Conservation (phyloP, 768 basidiomycete species). For the Tremella yokohamensis region DNA sequence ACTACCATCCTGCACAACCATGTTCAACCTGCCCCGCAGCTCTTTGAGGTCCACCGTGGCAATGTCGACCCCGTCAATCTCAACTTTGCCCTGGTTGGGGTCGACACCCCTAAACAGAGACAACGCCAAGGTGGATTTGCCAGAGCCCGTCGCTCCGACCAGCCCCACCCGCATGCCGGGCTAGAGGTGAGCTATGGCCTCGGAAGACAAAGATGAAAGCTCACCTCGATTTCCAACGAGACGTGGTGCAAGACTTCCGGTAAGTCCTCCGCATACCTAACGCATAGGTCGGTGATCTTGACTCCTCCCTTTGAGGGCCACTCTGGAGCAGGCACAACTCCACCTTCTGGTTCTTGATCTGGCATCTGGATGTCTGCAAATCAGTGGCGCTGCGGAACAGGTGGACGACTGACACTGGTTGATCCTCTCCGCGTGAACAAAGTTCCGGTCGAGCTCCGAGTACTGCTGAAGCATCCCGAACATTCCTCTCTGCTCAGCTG, state of each 20-base stretch:
- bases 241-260: conserved; percentile 47
- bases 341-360: conserved; percentile 19
- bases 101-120: conserved; percentile 43
- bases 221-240: conserved; percentile 35
- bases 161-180: conserved; percentile 45
- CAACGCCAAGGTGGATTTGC: conserved; percentile 47
- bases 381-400: neutral
- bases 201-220: neutral
- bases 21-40: conserved; percentile 43
- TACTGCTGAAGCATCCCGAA: conserved; percentile 36
- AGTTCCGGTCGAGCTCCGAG: conserved; percentile 41
- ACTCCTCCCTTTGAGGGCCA: conserved; percentile 46
- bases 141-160: conserved; percentile 45
- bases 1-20: conserved; percentile 49
- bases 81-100: conserved; percentile 31
- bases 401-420: conserved; percentile 36
- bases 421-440: conserved; percentile 49
- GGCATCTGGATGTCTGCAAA: conserved; percentile 32
- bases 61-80: conserved; percentile 47
- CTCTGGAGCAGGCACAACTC: conserved; percentile 18
- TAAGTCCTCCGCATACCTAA: conserved; percentile 42
- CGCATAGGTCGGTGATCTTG: conserved; percentile 28
- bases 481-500: conserved; percentile 19
- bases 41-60: conserved; percentile 26
- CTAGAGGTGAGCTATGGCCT: conserved; percentile 10